Conservation (phyloP, 148 eudicot genomes). For the Linanthus parryae region DNA sequence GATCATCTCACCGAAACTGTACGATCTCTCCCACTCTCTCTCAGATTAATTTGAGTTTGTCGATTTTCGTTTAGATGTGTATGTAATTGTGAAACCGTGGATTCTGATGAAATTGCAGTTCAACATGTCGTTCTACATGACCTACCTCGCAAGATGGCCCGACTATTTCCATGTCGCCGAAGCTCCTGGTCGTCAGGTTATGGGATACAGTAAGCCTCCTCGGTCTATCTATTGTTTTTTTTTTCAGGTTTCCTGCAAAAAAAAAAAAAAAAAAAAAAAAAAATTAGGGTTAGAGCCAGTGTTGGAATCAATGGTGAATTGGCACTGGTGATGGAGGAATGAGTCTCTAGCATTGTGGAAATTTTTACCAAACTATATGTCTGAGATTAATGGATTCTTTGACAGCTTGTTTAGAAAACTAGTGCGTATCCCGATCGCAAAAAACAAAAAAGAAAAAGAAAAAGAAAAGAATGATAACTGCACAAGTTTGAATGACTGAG, state of each 20-base stretch:
- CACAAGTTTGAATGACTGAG: no score
- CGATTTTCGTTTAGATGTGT: background rate
- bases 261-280: no score
- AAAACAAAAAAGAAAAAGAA: no score
- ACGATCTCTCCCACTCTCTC: constrained; percentile 2
- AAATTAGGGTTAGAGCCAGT: no score
- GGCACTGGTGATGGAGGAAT: no score
- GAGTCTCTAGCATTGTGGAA: no score
- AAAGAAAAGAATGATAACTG: no score
- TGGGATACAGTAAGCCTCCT: constrained; percentile 80
- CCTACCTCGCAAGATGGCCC: constrained; percentile 94
- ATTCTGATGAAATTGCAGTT: constrained; percentile 44
- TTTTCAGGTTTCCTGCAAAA: background rate
- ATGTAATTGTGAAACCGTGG: background rate
- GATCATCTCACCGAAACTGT: constrained; percentile 99
- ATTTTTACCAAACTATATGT: no score
- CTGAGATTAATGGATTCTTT: no score
- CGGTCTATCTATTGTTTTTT: background rate
- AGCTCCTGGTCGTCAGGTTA: constrained; percentile 75
- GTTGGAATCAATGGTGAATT: no score
- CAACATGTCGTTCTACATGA: constrained; percentile 99
- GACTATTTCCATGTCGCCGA: constrained; percentile 94
- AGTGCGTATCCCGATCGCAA: no score
- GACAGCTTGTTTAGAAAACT: no score
- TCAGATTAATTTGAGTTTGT: background rate